phyloP scores from a whole-genome alignment of 805 yeast species.

The Martiniozyma abietophila region DNA sequence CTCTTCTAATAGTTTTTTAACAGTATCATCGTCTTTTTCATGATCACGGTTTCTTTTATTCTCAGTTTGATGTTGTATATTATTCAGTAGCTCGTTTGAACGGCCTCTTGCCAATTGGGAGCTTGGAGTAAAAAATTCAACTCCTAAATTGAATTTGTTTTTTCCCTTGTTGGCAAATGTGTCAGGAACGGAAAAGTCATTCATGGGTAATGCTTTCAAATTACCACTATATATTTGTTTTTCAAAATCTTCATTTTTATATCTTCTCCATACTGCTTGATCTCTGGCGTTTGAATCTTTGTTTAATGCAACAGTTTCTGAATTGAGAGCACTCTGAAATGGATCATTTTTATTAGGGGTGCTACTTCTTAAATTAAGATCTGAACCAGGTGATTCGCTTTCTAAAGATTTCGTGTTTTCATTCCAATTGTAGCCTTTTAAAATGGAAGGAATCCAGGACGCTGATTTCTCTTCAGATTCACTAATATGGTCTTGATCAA shows the following conservation, averaged over 20 bases:
- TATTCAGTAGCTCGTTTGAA: constrained; percentile 1
- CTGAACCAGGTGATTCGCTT: neutral
- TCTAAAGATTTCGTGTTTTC: constrained; percentile 8
- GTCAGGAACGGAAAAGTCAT: constrained; percentile 17
- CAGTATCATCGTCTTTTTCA: constrained; percentile 6
- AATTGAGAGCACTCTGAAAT: constrained; percentile 13
- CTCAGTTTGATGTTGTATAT: constrained; percentile 7
- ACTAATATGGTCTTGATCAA: constrained; percentile 7
- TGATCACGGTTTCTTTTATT: constrained; percentile 17
- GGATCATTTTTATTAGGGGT: constrained; percentile 15
- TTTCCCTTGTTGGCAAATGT: constrained; percentile 24
- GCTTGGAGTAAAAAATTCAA: constrained; percentile 20
- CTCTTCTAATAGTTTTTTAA: constrained; percentile 1
- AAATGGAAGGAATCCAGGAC: constrained; percentile 21
- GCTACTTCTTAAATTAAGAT: neutral
- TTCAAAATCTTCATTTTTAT: constrained; percentile 16
- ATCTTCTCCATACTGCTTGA: constrained; percentile 25
- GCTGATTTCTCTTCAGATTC: constrained; percentile 1
- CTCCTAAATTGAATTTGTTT: constrained; percentile 8
- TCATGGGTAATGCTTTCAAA: constrained; percentile 14
- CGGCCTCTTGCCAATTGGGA: constrained; percentile 22
- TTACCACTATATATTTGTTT: constrained; percentile 15
- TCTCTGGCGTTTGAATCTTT: constrained; percentile 13
- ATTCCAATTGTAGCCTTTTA: constrained; percentile 22
- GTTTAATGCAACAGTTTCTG: constrained; percentile 19